phyloP scores from a whole-genome alignment of 148 eudicot genomes.

The Hydrangea macrophylla region DNA sequence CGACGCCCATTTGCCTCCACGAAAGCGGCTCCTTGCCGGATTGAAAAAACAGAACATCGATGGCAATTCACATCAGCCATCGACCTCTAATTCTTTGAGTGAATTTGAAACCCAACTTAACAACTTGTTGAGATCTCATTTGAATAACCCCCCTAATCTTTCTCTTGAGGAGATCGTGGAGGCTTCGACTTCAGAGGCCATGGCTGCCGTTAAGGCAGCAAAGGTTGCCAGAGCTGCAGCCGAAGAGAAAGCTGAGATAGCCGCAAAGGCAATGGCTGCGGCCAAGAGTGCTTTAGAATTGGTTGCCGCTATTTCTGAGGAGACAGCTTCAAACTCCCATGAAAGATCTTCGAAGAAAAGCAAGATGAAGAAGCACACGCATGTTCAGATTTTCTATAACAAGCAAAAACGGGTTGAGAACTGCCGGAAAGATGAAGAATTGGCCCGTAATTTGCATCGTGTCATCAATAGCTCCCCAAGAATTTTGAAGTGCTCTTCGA shows the following conservation, averaged over 20 bases:
- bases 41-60: constrained; percentile 67
- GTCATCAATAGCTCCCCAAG: constrained; percentile 81
- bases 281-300: constrained; percentile 73
- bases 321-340: constrained; percentile 19
- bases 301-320: constrained; percentile 52
- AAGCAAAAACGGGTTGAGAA: constrained; percentile 40
- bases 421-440: constrained; percentile 65
- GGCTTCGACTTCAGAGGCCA: constrained; percentile 58
- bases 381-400: constrained; percentile 52
- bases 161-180: constrained; percentile 71
- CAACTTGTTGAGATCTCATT: constrained; percentile 43
- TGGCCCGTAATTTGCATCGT: constrained; percentile 70
- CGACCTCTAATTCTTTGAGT: constrained; percentile 20
- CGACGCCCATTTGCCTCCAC: constrained; percentile 83
- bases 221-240: constrained; percentile 69
- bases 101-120: constrained; percentile 50
- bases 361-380: constrained; percentile 74
- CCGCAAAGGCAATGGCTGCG: constrained; percentile 75
- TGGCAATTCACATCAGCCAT: constrained; percentile 34
- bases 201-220: constrained; percentile 53
- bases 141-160: constrained; percentile 53
- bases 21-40: constrained; percentile 82
- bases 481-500: constrained; percentile 44
- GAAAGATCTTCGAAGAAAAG: constrained; percentile 51
- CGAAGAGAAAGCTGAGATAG: constrained; percentile 77